Conservation (phyloP, 139 green algal genomes). For the Picochlorum sp. region DNA sequence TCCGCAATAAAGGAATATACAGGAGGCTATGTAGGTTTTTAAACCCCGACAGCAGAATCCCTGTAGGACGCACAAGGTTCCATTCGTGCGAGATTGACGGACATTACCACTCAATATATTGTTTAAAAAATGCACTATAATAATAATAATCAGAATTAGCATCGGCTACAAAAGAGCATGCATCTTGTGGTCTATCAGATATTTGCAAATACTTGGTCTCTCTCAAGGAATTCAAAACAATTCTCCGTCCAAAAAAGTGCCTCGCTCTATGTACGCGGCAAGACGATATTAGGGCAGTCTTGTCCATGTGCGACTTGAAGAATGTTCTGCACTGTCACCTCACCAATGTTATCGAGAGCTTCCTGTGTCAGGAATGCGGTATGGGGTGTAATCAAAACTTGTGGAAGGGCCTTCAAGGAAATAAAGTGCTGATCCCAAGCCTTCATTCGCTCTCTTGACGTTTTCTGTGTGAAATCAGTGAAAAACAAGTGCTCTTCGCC, state of each 20-base stretch:
- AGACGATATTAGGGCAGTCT: constrained; percentile 24
- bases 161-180: too few species aligned
- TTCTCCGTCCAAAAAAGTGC: too few species aligned
- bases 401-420: not conserved
- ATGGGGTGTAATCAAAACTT: constrained; percentile 31
- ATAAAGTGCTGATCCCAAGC: not conserved
- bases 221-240: not conserved
- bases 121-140: too few species aligned
- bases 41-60: too few species aligned
- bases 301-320: constrained; percentile 17
- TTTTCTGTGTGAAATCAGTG: constrained; percentile 30
- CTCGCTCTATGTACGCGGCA: constrained; percentile 1
- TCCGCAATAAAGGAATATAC: too few species aligned
- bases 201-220: too few species aligned
- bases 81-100: too few species aligned
- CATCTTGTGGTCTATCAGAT: too few species aligned
- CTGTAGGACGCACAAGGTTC: too few species aligned
- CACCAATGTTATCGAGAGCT: constrained; percentile 60
- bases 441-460: constrained; percentile 22
- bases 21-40: not conserved
- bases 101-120: too few species aligned
- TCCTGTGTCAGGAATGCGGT: constrained; percentile 74
- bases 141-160: too few species aligned
- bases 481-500: constrained; percentile 45
- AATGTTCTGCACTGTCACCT: constrained; percentile 57